phyloP scores from a whole-genome alignment of 2,329 filamentous ascomycete genomes.

The Lasiodiplodia sp. region DNA sequence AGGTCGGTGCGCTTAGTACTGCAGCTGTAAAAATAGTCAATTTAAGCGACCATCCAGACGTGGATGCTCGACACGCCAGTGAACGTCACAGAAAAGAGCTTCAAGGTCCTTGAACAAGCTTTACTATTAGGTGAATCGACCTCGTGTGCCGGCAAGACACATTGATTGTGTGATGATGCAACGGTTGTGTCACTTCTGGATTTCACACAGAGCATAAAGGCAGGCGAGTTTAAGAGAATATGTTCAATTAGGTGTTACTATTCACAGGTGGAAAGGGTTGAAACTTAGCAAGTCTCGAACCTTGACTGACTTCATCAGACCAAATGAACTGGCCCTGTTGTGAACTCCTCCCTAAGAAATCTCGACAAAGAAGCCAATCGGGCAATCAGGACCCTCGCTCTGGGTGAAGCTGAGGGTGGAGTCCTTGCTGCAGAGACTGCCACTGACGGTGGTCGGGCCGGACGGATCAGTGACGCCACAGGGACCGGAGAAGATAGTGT shows the following conservation, averaged over 20 bases:
- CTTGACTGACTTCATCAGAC: not conserved
- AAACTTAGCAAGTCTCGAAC: not conserved
- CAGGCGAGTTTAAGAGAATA: not conserved
- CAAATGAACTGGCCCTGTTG: no score
- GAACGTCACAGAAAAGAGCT: no score
- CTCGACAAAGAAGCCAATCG: slow-evolving; percentile 38
- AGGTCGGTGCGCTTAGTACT: no score
- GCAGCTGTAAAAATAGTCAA: no score
- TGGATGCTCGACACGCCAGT: no score
- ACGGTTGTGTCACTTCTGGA: not conserved
- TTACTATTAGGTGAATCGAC: no score
- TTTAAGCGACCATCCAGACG: no score
- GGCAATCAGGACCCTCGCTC: slow-evolving; percentile 32
- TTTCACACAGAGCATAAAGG: not conserved
- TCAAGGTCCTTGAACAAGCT: no score
- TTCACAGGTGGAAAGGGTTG: not conserved
- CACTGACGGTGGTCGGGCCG: slow-evolving; percentile 31
- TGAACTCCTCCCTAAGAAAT: slow-evolving; percentile 12
- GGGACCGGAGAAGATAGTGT: slow-evolving; percentile 33
- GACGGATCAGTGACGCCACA: slow-evolving; percentile 31
- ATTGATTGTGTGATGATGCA: not conserved
- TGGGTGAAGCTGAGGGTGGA: slow-evolving; percentile 34
- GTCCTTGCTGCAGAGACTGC: slow-evolving; percentile 35
- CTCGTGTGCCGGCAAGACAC: not conserved
- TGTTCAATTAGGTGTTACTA: not conserved